Conservation (phyloP, 1,139 yeast genomes). For the Pichia terricola region DNA sequence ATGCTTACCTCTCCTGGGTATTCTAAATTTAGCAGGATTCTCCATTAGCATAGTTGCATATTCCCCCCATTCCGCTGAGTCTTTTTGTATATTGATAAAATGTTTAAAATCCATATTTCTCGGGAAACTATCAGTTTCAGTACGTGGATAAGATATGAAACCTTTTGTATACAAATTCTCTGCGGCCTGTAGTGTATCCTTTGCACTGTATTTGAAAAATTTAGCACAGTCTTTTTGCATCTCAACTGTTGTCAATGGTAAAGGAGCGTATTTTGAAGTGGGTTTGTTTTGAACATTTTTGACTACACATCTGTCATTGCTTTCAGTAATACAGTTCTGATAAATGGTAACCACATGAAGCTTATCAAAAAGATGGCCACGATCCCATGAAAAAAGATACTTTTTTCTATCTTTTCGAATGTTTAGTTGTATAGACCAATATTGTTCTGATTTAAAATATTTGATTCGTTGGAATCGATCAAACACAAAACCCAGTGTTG, state of each 20-base stretch:
- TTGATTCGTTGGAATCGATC: constrained; percentile 76
- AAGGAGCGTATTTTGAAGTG: constrained; percentile 69
- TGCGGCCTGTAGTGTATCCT: constrained; percentile 72
- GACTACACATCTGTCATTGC: constrained; percentile 39
- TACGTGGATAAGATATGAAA: constrained; percentile 88
- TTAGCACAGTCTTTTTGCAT: constrained; percentile 80
- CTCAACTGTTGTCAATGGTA: constrained; percentile 93
- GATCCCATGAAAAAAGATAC: constrained; percentile 52
- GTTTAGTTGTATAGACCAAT: constrained; percentile 63
- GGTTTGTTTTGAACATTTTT: constrained; percentile 48
- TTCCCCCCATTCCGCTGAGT: constrained; percentile 39
- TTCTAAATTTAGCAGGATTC: constrained; percentile 28
- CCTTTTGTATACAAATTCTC: constrained; percentile 82
- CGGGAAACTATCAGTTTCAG: constrained; percentile 90
- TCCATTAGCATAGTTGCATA: constrained; percentile 32
- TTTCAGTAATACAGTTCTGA: constrained; percentile 47
- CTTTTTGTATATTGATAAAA: constrained; percentile 51
- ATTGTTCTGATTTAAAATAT: constrained; percentile 63
- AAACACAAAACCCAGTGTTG: constrained; percentile 94
- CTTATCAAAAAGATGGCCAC: constrained; percentile 66
- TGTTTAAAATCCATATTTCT: constrained; percentile 56
- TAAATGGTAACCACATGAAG: constrained; percentile 52
- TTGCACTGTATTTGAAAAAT: constrained; percentile 70
- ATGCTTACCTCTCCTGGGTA: constrained; percentile 71
- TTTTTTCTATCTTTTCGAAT: constrained; percentile 33